A percentile compares a stretch with the other conserved stretches of the same genome.
phyloP scores from a whole-genome alignment of 2,329 filamentous ascomycete genomes.

The Penicillium digitatum region DNA sequence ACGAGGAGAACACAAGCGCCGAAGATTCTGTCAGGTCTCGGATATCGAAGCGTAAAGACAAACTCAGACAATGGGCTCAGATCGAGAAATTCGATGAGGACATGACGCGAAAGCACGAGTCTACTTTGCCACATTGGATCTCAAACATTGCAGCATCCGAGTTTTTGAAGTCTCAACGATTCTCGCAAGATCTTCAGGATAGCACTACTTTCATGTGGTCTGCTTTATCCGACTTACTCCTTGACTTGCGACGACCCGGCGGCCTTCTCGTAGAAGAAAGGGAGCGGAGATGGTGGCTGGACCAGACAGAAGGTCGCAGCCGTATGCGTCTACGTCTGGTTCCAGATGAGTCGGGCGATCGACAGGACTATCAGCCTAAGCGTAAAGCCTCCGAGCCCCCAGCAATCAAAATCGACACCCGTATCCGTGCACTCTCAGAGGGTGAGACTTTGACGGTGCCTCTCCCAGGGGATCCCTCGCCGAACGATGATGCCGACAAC shows the following conservation, averaged over 20 bases:
- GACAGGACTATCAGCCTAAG: slow-evolving; percentile 80
- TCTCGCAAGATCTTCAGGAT: slow-evolving; percentile 89
- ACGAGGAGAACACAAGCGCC: slow-evolving; percentile 73
- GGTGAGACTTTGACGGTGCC: slow-evolving; percentile 43
- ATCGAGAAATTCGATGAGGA: slow-evolving; percentile 67
- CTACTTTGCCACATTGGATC: slow-evolving; percentile 85
- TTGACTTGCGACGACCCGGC: slow-evolving; percentile 72
- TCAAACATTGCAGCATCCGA: slow-evolving; percentile 93
- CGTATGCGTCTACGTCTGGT: slow-evolving; percentile 87
- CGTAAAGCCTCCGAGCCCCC: slow-evolving; percentile 59
- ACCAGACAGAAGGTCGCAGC: slow-evolving; percentile 91
- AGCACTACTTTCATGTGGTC: slow-evolving; percentile 73
- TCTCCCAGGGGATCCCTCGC: slow-evolving; percentile 30
- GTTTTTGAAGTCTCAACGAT: slow-evolving; percentile 82
- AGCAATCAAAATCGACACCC: slow-evolving; percentile 46
- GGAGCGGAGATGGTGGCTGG: slow-evolving; percentile 78
- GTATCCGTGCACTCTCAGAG: slow-evolving; percentile 37
- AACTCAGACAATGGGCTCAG: slow-evolving; percentile 71
- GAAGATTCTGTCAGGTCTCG: slow-evolving; percentile 69
- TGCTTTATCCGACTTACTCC: slow-evolving; percentile 72
- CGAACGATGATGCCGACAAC: slow-evolving; percentile 35
- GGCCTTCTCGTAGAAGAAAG: slow-evolving; percentile 69
- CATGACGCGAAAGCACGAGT: slow-evolving; percentile 74
- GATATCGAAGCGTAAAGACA: slow-evolving; percentile 73
- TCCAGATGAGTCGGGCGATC: slow-evolving; percentile 65